A percentile compares a stretch with the other conserved stretches of the same genome.
Conservation (phyloP, 1,284 basidiomycete species). For the Marasmius sp. region DNA sequence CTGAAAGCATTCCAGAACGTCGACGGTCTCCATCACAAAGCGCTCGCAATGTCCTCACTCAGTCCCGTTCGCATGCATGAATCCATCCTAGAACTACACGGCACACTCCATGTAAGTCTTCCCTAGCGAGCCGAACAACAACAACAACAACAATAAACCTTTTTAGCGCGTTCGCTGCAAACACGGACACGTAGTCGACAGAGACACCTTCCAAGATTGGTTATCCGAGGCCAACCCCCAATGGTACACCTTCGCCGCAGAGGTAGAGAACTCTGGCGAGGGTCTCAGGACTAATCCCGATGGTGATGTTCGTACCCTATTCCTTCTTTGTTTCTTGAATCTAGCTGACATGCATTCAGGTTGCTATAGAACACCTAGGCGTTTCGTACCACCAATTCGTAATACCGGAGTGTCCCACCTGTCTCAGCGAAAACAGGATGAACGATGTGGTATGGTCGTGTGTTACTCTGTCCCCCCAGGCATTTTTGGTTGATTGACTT, state of each 20-base stretch:
- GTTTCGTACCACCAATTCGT: constrained; percentile 75
- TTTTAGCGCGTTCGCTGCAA: constrained; percentile 72
- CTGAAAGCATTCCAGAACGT: constrained; percentile 58
- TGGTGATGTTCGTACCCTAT: constrained; percentile 69
- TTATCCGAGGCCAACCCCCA: constrained; percentile 74
- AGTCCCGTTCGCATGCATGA: constrained; percentile 35
- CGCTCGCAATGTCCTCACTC: constrained; percentile 40
- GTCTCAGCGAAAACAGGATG: constrained; percentile 51
- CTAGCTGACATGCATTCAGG: constrained; percentile 38
- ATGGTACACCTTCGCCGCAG: constrained; percentile 73
- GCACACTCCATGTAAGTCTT: constrained; percentile 73
- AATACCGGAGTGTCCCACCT: constrained; percentile 75
- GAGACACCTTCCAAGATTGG: constrained; percentile 74
- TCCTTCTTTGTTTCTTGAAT: not conserved
- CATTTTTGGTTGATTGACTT: not conserved
- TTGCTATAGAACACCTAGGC: constrained; percentile 70
- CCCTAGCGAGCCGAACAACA: constrained; percentile 5
- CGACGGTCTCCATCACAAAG: constrained; percentile 87
- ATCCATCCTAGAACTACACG: constrained; percentile 83
- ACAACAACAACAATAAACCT: constrained; percentile 8
- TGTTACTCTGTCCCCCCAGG: not conserved
- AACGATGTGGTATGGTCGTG: constrained; percentile 50
- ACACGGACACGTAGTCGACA: constrained; percentile 63
- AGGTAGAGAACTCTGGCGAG: constrained; percentile 62
- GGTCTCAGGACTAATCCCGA: constrained; percentile 86